Evolutionary conservation across 208 protist species (phyloP).

Genomic region (Leishmania gerbilli): DNA sequence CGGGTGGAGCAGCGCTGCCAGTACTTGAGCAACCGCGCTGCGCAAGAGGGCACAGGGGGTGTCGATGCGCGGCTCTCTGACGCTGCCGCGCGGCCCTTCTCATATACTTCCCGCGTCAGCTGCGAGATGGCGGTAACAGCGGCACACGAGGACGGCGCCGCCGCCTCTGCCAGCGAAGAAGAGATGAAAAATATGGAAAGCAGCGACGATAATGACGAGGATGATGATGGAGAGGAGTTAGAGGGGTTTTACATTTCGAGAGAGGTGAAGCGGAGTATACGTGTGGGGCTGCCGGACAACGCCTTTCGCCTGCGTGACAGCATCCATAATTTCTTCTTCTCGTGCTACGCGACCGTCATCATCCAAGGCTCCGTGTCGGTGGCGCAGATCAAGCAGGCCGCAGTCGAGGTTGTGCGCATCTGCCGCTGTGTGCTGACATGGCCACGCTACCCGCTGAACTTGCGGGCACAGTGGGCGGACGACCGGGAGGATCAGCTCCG

Average conservation of each 20-base stretch:
- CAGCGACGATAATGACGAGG: not conserved
- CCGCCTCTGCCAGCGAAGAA: not conserved
- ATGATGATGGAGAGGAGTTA: not conserved
- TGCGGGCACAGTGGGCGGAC: slow-evolving; percentile 1
- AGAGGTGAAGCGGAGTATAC: slow-evolving; percentile 2
- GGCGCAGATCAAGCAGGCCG: not conserved
- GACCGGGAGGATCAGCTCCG: slow-evolving; percentile 1
- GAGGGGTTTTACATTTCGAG: slow-evolving; percentile 9
- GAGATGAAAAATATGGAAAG: not conserved
- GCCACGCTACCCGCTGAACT: slow-evolving; percentile 2
- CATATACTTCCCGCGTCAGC: not conserved
- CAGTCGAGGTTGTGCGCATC: not conserved
- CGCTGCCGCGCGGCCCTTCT: not conserved
- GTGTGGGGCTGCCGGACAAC: slow-evolving; percentile 13
- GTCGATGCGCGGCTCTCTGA: not conserved
- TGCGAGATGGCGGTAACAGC: not conserved
- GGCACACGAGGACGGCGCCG: not conserved
- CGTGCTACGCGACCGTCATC: slow-evolving; percentile 5
- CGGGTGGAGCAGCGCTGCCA: slow-evolving; percentile 11
- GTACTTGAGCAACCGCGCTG: slow-evolving; percentile 2
- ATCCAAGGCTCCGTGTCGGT: slow-evolving; percentile 1
- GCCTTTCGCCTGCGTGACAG: not conserved
- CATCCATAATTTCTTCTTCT: slow-evolving; percentile 11
- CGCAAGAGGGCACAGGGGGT: not conserved
- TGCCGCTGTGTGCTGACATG: not conserved